Evolutionary conservation across 495 filamentous ascomycete genomes (phyloP).

Genomic region (Lasiosphaeris hirsuta): DNA sequence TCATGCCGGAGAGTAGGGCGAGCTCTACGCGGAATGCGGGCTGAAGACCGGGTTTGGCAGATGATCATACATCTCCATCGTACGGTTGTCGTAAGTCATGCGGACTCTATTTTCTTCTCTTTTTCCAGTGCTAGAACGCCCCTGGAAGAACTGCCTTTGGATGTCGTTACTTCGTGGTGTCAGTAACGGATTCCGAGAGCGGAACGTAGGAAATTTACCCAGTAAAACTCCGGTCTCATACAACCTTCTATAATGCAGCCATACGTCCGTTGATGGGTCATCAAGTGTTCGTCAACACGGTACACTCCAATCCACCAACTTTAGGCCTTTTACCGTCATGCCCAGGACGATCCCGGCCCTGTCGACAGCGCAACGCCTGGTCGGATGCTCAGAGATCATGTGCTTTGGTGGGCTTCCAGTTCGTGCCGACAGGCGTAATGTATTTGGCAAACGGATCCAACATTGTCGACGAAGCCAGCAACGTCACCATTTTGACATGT

Average conservation of each 20-base stretch:
- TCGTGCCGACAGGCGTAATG: no score
- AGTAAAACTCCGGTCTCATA: slow-evolving; percentile 6
- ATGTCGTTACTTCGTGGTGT: not conserved
- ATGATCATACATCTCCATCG: slow-evolving; percentile 2
- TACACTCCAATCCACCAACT: not conserved
- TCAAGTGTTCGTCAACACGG: not conserved
- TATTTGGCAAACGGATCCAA: no score
- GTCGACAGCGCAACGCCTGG: no score
- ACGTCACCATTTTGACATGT: no score
- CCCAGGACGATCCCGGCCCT: slow-evolving; percentile 13
- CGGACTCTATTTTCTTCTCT: not conserved
- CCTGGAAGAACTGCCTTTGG: slow-evolving; percentile 12
- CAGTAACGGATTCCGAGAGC: not conserved
- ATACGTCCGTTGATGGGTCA: slow-evolving; percentile 11
- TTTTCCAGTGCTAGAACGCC: slow-evolving; percentile 7
- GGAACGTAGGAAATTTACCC: not conserved
- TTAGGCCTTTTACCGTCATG: slow-evolving; percentile 31
- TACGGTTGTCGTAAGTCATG: slow-evolving; percentile 6
- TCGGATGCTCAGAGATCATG: no score
- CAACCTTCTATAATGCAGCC: slow-evolving; percentile 13
- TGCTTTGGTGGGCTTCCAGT: no score
- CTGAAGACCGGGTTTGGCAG: not conserved
- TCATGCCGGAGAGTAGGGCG: no score
- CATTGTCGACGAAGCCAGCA: no score
- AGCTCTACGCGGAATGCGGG: not conserved